These are phyloP conservation scores for Diaporthe citri DNA, from an alignment of 2,329 filamentous ascomycete species.

Conservation along the genomic window DNA sequence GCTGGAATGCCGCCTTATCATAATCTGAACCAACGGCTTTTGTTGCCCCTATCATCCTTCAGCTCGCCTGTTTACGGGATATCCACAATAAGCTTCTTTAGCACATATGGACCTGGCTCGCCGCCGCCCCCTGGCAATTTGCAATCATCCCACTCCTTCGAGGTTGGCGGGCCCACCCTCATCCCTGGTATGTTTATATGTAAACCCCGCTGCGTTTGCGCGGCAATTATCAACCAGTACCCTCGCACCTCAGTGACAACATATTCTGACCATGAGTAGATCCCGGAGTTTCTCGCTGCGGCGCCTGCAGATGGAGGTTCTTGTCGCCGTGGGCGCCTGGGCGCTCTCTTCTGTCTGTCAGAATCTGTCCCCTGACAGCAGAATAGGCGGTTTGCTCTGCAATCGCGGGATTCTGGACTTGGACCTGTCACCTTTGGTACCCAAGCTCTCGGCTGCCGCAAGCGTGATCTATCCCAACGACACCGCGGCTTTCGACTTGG, in stretches of 20 bases:
- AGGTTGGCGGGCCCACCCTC: not conserved
- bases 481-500: constrained; percentile 48
- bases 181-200: not conserved
- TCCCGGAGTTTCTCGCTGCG: not conserved
- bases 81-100: not conserved
- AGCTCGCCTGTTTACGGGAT: not conserved
- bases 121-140: not conserved
- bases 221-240: not conserved
- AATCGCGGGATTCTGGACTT: not conserved
- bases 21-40: not conserved
- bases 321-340: constrained; percentile 19
- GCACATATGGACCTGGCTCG: not conserved
- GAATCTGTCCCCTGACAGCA: not conserved
- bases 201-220: not conserved
- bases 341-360: constrained; percentile 2
- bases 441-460: constrained; percentile 3
- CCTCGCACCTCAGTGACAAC: not conserved
- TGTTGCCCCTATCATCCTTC: not conserved
- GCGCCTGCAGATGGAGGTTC: constrained; percentile 15
- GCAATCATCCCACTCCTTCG: constrained; percentile 11
- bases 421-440: not conserved
- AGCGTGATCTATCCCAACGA: constrained; percentile 41
- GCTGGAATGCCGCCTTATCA: not conserved
- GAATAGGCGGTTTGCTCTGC: not conserved
- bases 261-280: not conserved